phyloP scores from a whole-genome alignment of 2,329 filamentous ascomycete genomes.

The Zymoseptoria ardabiliae region DNA sequence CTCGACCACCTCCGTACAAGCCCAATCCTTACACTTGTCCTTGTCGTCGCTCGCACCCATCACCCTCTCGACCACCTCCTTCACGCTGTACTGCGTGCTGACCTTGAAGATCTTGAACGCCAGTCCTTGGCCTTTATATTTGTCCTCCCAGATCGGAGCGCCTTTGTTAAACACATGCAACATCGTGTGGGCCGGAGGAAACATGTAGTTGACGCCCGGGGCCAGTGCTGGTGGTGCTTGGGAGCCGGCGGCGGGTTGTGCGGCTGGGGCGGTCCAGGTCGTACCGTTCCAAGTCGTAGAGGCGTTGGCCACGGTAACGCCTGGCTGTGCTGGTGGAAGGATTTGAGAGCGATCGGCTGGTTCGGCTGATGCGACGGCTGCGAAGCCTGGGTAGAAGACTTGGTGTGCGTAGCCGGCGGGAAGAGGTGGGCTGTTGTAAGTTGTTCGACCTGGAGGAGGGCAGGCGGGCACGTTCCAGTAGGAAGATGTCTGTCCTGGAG shows the following conservation, averaged over 20 bases:
- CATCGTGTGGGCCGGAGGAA: slow-evolving; percentile 21
- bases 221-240: slow-evolving; percentile 11
- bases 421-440: not conserved
- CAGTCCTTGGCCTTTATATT: slow-evolving; percentile 12
- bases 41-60: slow-evolving; percentile 8
- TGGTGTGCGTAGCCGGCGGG: not conserved
- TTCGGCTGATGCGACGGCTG: not conserved
- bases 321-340: not conserved
- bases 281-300: slow-evolving; percentile 1
- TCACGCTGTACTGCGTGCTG: slow-evolving; percentile 18
- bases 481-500: not conserved
- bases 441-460: not conserved
- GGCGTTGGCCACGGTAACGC: not conserved
- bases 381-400: not conserved
- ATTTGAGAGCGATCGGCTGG: not conserved
- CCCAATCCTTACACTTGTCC: slow-evolving; percentile 23
- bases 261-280: not conserved
- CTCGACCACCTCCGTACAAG: slow-evolving; percentile 29
- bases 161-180: slow-evolving; percentile 26
- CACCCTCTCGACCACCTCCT: slow-evolving; percentile 26
- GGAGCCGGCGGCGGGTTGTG: not conserved
- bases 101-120: slow-evolving; percentile 30
- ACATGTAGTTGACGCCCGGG: slow-evolving; percentile 25
- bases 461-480: not conserved
- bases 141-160: slow-evolving; percentile 21